A percentile compares a stretch with the other conserved stretches of the same genome.
phyloP scores from a whole-genome alignment of 1,284 basidiomycete species.

The Pholiota adiposa region DNA sequence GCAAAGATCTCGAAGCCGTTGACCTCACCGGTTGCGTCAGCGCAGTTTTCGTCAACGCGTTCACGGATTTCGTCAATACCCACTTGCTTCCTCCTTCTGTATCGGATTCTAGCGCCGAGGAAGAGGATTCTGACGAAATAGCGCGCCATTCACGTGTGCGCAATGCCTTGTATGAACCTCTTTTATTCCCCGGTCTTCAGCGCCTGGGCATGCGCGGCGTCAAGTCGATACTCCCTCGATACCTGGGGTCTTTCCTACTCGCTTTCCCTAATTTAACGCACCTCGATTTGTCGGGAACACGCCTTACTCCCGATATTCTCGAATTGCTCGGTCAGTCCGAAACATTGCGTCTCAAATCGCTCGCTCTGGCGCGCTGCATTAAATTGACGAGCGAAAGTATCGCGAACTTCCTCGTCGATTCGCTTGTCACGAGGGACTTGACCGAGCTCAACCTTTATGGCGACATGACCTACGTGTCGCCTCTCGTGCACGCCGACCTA shows the following conservation, averaged over 20 bases:
- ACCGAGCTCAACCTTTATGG: constrained; percentile 89
- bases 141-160: constrained; percentile 36
- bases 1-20: constrained; percentile 84
- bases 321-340: constrained; percentile 64
- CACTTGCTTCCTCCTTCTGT: constrained; percentile 61
- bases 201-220: constrained; percentile 88
- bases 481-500: constrained; percentile 75
- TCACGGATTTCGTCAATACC: constrained; percentile 81
- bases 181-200: constrained; percentile 76
- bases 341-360: constrained; percentile 73
- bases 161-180: constrained; percentile 47
- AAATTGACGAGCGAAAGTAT: constrained; percentile 83
- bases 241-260: constrained; percentile 81
- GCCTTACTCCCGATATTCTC: constrained; percentile 80
- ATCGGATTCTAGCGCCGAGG: constrained; percentile 48
- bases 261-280: constrained; percentile 90
- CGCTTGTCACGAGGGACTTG: constrained; percentile 68
- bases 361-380: constrained; percentile 90
- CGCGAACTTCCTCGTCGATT: constrained; percentile 73
- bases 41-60: constrained; percentile 82
- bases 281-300: constrained; percentile 88
- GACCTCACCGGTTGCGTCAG: constrained; percentile 97
- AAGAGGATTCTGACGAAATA: constrained; percentile 50
- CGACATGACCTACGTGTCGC: constrained; percentile 85
- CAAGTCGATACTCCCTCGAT: constrained; percentile 73